Conservation (phyloP, 768 basidiomycete genomes). For the Plicaturopsis crispa region DNA sequence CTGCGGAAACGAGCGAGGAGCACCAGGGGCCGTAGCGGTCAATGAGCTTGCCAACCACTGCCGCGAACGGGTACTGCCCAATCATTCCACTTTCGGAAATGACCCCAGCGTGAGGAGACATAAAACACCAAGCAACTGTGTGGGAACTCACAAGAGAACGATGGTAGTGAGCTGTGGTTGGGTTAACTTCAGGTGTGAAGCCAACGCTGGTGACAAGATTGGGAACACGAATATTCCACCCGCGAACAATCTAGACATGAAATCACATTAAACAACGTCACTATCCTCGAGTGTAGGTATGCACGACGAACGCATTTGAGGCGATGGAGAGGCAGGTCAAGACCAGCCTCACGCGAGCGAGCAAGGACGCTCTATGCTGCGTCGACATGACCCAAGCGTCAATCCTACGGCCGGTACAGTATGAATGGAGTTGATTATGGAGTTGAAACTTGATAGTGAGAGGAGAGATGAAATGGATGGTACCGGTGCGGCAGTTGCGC, state of each 20-base stretch:
- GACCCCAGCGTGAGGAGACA: constrained; percentile 4
- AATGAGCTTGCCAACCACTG: constrained; percentile 59
- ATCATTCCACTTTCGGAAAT: constrained; percentile 78
- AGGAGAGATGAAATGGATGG: too few species aligned
- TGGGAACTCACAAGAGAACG: constrained; percentile 54
- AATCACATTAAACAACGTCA: constrained; percentile 4
- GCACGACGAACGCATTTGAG: constrained; percentile 50
- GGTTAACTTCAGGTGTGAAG: constrained; percentile 49
- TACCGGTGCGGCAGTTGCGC: too few species aligned
- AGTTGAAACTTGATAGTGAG: too few species aligned
- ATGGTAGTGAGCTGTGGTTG: constrained; percentile 79
- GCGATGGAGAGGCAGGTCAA: constrained; percentile 45
- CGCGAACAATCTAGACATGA: constrained; percentile 49
- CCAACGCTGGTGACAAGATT: constrained; percentile 58
- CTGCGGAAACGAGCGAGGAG: constrained; percentile 56
- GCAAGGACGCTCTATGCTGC: too few species aligned
- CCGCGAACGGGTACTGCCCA: constrained; percentile 74
- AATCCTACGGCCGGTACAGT: too few species aligned
- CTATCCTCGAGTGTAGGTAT: neutral
- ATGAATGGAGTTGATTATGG: too few species aligned
- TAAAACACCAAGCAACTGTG: neutral
- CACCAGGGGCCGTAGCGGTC: constrained; percentile 62
- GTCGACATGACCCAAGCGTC: too few species aligned
- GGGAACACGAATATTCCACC: constrained; percentile 82
- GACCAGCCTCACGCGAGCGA: neutral